Evolutionary conservation across 2,329 filamentous ascomycete species (phyloP), one percentile per base, ranked within the genome.

Genomic region (Rhinocladiella mackenziei): DNA sequence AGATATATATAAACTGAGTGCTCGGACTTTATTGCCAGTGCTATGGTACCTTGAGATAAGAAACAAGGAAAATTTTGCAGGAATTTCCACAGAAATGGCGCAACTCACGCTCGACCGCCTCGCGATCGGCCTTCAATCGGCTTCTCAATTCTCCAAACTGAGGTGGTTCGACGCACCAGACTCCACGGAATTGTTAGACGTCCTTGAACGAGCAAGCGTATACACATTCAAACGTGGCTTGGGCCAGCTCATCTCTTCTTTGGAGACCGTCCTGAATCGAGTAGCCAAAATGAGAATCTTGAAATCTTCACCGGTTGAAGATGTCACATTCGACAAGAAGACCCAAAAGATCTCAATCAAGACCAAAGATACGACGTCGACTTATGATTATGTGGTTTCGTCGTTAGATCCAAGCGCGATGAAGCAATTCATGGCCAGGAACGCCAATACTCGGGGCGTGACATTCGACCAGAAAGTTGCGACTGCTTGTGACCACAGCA

Each of bases 1-100:
- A 4, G 86, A 96, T 65, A 79, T 94, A 35, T 80, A 86, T 62
- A 76, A 83, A 60, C 71, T 97, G 38, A 95, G 89, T 64, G 80
- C 79, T 35, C 80, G 79, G 56, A 80, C 78, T 38, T 69, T 85
- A 29, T 61, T 83, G 28, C 67, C 82, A 7, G 55, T 65, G 18
- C 44, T 70, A 0, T 72, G 71, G 59, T 52, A 73, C n/a, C 65
- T 74, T 43, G 77, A 82, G 49, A 48, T 43, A 11, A 39, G 45
- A 20, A 40, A 56, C 26, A 35, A 29, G 17, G 25, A 45, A 18
- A 43, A 39, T 26, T 28, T 32, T 17, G 20, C 32, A 6, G 43
- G 51, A 19, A 25, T 32, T 35, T 17, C 44, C 3, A 13, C 47
- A 22, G 29, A 45, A 18, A 25, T 45, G n/a, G n/a, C 38, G 5